These are phyloP conservation scores for Furcasterigmium sp. DNA, from an alignment of 2,329 filamentous ascomycete species.

Conservation along the genomic window DNA sequence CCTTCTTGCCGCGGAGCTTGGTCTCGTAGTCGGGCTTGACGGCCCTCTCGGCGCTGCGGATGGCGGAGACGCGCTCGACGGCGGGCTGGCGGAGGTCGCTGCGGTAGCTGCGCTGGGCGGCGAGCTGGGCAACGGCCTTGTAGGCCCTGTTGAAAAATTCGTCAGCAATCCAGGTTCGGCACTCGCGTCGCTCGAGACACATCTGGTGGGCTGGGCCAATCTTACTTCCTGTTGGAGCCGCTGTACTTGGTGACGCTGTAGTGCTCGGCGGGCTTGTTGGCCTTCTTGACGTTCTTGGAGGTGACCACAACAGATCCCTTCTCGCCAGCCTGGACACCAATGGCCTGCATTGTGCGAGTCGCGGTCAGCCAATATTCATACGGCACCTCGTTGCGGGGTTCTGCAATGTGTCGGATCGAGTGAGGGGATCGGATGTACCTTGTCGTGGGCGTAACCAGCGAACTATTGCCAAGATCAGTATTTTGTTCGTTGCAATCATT, in stretches of 20 bases:
- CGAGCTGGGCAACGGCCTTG: conserved; percentile 77
- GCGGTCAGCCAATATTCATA: not conserved
- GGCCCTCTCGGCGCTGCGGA: conserved; percentile 72
- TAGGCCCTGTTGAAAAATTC: conserved; percentile 61
- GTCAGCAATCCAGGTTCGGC: not conserved
- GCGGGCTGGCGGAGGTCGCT: conserved; percentile 71
- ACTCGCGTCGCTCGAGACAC: too few species aligned
- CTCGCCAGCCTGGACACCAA: conserved; percentile 71
- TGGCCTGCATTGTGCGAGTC: conserved; percentile 51
- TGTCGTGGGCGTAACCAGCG: conserved; percentile 88
- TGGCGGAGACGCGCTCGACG: conserved; percentile 80
- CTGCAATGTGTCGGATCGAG: not conserved
- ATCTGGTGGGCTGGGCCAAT: too few species aligned
- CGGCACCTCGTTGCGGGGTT: conserved; percentile 5
- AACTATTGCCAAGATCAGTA: conserved; percentile 53
- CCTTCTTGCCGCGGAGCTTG: conserved; percentile 78
- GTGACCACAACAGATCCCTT: conserved; percentile 76
- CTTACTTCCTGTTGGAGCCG: conserved; percentile 64
- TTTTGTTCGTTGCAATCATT: conserved; percentile 1
- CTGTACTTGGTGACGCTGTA: conserved; percentile 63
- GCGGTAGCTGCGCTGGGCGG: conserved; percentile 83
- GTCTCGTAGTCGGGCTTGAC: conserved; percentile 69
- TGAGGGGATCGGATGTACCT: conserved; percentile 52
- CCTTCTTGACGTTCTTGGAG: conserved; percentile 75
- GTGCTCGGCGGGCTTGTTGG: conserved; percentile 67